Evolutionary conservation across 257 asterid species (phyloP).

Genomic region (Ophiorrhiza pumila): DNA sequence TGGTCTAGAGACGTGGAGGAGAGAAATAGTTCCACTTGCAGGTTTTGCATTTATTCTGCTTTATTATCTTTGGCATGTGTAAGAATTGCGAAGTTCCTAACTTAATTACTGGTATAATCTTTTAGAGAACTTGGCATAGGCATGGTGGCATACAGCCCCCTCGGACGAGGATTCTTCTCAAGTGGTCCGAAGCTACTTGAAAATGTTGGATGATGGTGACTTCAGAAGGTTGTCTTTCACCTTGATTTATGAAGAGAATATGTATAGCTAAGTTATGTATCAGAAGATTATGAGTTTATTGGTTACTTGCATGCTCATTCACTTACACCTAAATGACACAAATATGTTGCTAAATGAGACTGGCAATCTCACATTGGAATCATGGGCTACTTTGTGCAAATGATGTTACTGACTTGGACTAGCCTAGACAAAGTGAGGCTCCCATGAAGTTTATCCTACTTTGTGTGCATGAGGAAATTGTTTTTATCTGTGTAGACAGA

Average conservation of each 20-base stretch:
- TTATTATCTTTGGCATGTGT: background rate
- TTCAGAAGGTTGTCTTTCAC: conserved; percentile 9
- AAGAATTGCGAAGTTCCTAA: conserved; percentile 1
- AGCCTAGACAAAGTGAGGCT: too few relatives aligned
- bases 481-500: too few relatives aligned
- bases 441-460: too few relatives aligned
- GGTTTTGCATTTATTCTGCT: conserved; percentile 11
- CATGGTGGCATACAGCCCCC: conserved; percentile 30
- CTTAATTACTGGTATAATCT: background rate
- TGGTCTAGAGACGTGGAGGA: conserved; percentile 39
- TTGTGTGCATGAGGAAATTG: conserved; percentile 10
- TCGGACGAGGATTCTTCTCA: conserved; percentile 26
- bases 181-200: conserved; percentile 23
- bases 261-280: too few relatives aligned
- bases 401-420: too few relatives aligned
- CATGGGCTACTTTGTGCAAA: too few relatives aligned
- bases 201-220: conserved; percentile 21
- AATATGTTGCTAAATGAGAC: too few relatives aligned
- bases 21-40: conserved; percentile 37
- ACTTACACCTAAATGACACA: too few relatives aligned
- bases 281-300: too few relatives aligned
- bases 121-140: conserved; percentile 32
- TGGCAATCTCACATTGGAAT: too few relatives aligned
- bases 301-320: too few relatives aligned
- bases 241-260: too few relatives aligned